phyloP scores from a whole-genome alignment of 306 rosid species.

The Mimosa bimucronata region DNA sequence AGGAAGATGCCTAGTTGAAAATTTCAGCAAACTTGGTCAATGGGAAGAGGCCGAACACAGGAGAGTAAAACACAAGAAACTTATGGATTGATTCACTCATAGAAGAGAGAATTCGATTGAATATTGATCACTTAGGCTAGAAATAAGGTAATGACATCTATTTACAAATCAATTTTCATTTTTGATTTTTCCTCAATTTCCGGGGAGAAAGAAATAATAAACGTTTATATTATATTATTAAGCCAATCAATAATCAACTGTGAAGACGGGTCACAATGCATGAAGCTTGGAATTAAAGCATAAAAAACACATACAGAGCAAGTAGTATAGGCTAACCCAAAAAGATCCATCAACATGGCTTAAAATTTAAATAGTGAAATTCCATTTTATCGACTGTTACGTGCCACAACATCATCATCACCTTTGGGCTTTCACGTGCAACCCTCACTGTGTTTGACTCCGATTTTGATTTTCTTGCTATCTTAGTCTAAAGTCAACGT shows the following conservation, averaged over 20 bases:
- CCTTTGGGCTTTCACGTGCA: conserved; percentile 4
- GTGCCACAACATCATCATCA: neutral
- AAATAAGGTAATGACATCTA: conserved; percentile 13
- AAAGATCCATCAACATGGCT: neutral
- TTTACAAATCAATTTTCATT: conserved; percentile 36
- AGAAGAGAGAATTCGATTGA: conserved; percentile 11
- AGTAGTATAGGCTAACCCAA: neutral
- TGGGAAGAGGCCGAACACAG: conserved; percentile 50
- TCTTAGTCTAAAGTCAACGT: neutral
- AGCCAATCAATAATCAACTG: neutral
- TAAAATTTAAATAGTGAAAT: neutral
- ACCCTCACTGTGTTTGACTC: neutral
- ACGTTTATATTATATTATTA: neutral
- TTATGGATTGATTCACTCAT: neutral
- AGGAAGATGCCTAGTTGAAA: conserved; percentile 43
- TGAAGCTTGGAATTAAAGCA: neutral
- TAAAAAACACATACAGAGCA: neutral
- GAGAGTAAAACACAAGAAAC: conserved; percentile 34
- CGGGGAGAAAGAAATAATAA: conserved; percentile 20
- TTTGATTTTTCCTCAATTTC: conserved; percentile 32
- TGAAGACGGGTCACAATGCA: neutral
- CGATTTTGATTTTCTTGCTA: neutral
- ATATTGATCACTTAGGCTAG: conserved; percentile 25
- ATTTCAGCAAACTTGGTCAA: conserved; percentile 30
- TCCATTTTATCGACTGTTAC: neutral